Percentiles rank a stretch among this genome's conserved stretches.
Conservation (phyloP, 805 yeast species). For the Lipomyces yamanashiensis region DNA sequence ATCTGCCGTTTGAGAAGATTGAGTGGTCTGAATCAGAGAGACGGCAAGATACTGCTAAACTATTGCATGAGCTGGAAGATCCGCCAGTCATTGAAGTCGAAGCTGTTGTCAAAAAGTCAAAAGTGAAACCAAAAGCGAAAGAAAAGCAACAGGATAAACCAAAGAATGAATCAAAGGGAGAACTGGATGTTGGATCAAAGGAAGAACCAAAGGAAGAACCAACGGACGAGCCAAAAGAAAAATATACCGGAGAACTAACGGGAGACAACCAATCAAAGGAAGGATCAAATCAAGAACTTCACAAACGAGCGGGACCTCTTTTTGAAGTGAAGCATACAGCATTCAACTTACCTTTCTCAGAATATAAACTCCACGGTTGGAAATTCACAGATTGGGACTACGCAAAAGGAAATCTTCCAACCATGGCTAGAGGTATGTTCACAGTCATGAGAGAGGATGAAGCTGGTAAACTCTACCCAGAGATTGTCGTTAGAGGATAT, state of each 20-base stretch:
- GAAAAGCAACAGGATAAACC: no score
- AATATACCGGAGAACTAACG: no score
- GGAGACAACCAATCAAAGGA: no score
- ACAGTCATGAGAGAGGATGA: slow-evolving; percentile 43
- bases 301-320: no score
- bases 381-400: slow-evolving; percentile 91
- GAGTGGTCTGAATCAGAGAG: not conserved
- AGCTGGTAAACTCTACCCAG: not conserved
- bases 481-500: slow-evolving; percentile 81
- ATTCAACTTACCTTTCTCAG: slow-evolving; percentile 13
- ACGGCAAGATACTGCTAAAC: not conserved
- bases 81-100: not conserved
- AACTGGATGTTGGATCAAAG: no score
- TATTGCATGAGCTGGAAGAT: slow-evolving; percentile 8
- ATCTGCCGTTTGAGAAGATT: slow-evolving; percentile 18
- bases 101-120: not conserved
- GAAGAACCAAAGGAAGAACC: no score
- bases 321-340: slow-evolving; percentile 17
- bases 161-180: no score
- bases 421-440: slow-evolving; percentile 31
- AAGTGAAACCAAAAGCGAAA: not conserved
- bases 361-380: slow-evolving; percentile 55
- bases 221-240: no score
- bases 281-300: no score
- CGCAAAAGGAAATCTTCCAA: slow-evolving; percentile 26